Evolutionary conservation across 768 basidiomycete genomes (phyloP).

Genomic region (Nidula microcarpa): DNA sequence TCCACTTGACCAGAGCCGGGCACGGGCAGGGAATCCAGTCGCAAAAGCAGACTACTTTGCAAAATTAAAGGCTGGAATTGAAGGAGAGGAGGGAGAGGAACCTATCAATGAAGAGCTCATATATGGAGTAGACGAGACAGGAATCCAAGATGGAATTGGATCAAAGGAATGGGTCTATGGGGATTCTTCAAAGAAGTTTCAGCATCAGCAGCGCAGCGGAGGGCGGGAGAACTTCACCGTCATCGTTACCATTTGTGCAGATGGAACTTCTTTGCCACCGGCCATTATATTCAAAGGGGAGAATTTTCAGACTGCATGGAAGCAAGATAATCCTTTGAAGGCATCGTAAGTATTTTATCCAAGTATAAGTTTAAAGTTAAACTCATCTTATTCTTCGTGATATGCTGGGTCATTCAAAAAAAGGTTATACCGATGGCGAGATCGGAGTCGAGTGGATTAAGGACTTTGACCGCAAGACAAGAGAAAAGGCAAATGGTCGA

Average conservation of each 20-base stretch:
- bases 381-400: constrained; percentile 1
- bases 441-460: constrained; percentile 28
- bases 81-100: background rate
- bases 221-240: constrained; percentile 34
- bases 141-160: background rate
- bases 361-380: background rate
- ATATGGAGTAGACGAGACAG: background rate
- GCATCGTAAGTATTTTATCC: constrained; percentile 14
- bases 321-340: constrained; percentile 18
- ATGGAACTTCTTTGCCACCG: constrained; percentile 23
- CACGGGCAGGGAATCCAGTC: background rate
- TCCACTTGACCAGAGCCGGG: background rate
- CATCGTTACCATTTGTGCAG: constrained; percentile 37
- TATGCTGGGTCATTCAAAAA: constrained; percentile 9
- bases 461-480: constrained; percentile 21
- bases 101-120: background rate
- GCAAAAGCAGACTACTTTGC: background rate
- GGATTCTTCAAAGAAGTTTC: constrained; percentile 6
- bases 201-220: constrained; percentile 29
- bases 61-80: background rate
- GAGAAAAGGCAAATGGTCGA: constrained; percentile 13
- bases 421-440: constrained; percentile 24
- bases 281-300: constrained; percentile 29
- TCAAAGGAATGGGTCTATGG: background rate
- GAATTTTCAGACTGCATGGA: constrained; percentile 20